Base-by-base conservation (phyloP, 1,139 yeast species). In the Groenewaldozyma auringiensis region DNA sequence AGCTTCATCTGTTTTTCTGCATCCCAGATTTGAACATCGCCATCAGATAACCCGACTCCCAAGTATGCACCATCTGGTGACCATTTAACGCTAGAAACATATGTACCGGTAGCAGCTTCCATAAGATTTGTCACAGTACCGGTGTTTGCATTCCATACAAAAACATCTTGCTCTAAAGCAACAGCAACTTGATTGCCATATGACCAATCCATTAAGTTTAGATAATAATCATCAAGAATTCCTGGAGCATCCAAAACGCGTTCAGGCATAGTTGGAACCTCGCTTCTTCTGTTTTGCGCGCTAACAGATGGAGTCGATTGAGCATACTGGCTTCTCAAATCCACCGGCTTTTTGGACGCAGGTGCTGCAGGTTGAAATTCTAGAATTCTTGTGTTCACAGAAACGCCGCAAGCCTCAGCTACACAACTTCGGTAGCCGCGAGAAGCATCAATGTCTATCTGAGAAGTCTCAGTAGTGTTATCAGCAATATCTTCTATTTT, bases 161-260 rank as follows among this genome's bases (percentile, higher is more conserved):
- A 92, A 8, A 92, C 86, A 2, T 83, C 75, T 52, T 79, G 81
- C 47, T 83, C 95, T 47, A 94, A 71, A 1, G 96, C 98, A 60
- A 94, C 85, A 1, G 96, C 97, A 39, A 94, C 72, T 47, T 83
- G 71, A 63, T 92, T 88, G 32, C 81, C 79, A 58, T 71, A 70
- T 2, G 96, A 88, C 98, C 98, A 92, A 50, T 92, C 81, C 48
- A 92, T 67, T 45, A 92, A 69, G 62, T 88, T 89, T 47, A 89
- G 73, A 63, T 92, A 92, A 64, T 88, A 94, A 66, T 92, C 98
- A 63, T 92, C 96, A 33, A 83, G 76, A 47, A 89, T 74, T 0
- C 96, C 96, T 0, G 98, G 99, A 0, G 98, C 98, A 67, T 92
- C 99, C 41, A 92, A 72, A 1, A 92, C 95, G 54, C 95, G 75